phyloP scores from a whole-genome alignment of 2,329 filamentous ascomycete genomes.

The Claviceps purpurea region DNA sequence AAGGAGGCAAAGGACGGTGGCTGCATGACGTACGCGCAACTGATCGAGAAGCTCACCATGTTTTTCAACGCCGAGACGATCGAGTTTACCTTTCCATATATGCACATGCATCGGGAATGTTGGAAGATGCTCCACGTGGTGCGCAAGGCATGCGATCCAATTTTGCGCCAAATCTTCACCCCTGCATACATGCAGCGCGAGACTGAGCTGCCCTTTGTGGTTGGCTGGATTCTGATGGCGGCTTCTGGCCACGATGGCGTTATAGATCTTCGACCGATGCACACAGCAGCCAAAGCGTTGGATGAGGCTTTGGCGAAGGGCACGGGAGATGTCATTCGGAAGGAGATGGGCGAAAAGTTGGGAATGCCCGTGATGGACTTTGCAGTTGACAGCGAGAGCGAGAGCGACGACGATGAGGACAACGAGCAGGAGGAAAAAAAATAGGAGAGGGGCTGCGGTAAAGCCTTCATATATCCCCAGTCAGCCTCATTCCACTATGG shows the following conservation, averaged over 20 bases:
- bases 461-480: background rate
- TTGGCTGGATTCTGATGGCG: conserved; percentile 25
- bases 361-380: background rate
- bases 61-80: conserved; percentile 23
- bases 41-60: conserved; percentile 19
- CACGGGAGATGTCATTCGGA: background rate
- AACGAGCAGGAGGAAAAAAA: no score
- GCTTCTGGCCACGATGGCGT: background rate
- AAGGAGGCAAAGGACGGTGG: background rate
- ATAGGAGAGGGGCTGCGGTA: background rate
- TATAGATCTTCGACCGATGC: background rate
- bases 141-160: conserved; percentile 15
- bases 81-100: conserved; percentile 26
- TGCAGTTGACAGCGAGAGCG: background rate
- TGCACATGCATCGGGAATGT: conserved; percentile 25
- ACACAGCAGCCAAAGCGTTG: background rate
- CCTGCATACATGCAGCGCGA: conserved; percentile 24
- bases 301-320: background rate
- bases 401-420: background rate
- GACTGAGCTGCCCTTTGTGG: conserved; percentile 25
- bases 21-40: conserved; percentile 10
- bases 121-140: conserved; percentile 24
- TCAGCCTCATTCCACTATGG: no score
- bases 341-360: background rate
- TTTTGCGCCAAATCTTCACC: conserved; percentile 20